Evolutionary conservation across 1,284 basidiomycete species (phyloP).

Genomic region (Heterobasidion annosum): DNA sequence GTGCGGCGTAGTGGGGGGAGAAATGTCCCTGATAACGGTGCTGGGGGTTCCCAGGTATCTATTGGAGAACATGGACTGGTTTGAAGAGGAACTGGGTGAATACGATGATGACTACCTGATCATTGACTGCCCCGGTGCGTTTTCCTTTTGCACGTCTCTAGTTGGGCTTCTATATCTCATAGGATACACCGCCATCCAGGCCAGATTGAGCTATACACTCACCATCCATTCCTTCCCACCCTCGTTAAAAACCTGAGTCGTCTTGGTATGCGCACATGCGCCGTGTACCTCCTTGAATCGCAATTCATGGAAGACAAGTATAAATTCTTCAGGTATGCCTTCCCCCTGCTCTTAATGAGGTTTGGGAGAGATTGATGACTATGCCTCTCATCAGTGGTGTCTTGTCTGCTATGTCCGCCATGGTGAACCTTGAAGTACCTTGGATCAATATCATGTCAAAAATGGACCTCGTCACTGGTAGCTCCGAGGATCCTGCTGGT

Average conservation of each 20-base stretch:
- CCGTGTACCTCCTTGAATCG: conserved; percentile 90
- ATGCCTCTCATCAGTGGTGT: conserved; percentile 62
- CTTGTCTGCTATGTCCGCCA: conserved; percentile 95
- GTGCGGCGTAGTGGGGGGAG: background rate
- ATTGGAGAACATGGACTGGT: conserved; percentile 96
- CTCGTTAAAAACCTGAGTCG: conserved; percentile 69
- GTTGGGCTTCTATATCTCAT: background rate
- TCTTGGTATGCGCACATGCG: conserved; percentile 73
- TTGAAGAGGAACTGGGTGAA: conserved; percentile 93
- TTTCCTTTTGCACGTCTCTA: background rate
- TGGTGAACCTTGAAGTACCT: conserved; percentile 95
- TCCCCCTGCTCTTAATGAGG: background rate
- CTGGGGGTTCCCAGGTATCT: conserved; percentile 61
- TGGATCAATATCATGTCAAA: conserved; percentile 99
- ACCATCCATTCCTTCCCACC: conserved; percentile 91
- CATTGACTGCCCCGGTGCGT: conserved; percentile 91
- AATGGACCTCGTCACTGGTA: conserved; percentile 88
- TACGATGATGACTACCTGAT: conserved; percentile 98
- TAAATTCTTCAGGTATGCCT: conserved; percentile 84
- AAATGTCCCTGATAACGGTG: background rate
- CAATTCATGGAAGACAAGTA: conserved; percentile 99
- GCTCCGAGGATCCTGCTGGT: conserved; percentile 51
- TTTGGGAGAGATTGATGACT: too few species aligned
- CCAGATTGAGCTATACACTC: conserved; percentile 98
- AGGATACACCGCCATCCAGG: conserved; percentile 33